A percentile compares a stretch with the other conserved stretches of the same genome.
Conservation (phyloP, 306 rosid genomes). For the Glycine soja region DNA sequence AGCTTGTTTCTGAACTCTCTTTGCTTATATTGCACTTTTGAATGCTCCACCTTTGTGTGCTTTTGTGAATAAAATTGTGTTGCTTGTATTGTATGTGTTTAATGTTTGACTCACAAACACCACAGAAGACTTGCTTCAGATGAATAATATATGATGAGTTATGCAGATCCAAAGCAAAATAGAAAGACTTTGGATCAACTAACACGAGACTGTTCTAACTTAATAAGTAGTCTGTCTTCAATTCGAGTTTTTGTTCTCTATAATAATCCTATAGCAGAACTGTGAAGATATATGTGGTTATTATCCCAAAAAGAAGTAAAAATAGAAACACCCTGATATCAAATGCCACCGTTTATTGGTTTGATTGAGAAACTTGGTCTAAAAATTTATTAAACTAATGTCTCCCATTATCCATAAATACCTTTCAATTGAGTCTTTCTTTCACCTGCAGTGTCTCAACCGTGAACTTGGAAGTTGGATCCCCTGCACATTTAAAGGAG, state of each 20-base stretch:
- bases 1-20: constrained; percentile 12
- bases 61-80: background rate
- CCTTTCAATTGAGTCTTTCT: background rate
- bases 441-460: background rate
- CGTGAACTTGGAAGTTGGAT: background rate
- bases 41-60: constrained; percentile 22
- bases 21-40: constrained; percentile 22
- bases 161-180: background rate
- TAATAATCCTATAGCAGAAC: too few species aligned
- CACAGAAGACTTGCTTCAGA: background rate
- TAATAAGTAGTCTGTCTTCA: background rate
- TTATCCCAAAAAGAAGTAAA: too few species aligned
- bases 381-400: background rate
- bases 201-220: background rate
- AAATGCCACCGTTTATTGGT: background rate
- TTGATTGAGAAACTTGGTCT: constrained; percentile 13
- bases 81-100: constrained; percentile 9
- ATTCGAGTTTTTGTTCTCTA: background rate
- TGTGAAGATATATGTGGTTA: too few species aligned
- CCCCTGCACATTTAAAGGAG: background rate
- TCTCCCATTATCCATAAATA: background rate
- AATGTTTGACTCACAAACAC: background rate
- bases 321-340: too few species aligned
- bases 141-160: constrained; percentile 23
- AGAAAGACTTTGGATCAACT: background rate